Conservation (phyloP, 2,329 filamentous ascomycete genomes). For the Trichoderma hamatum region DNA sequence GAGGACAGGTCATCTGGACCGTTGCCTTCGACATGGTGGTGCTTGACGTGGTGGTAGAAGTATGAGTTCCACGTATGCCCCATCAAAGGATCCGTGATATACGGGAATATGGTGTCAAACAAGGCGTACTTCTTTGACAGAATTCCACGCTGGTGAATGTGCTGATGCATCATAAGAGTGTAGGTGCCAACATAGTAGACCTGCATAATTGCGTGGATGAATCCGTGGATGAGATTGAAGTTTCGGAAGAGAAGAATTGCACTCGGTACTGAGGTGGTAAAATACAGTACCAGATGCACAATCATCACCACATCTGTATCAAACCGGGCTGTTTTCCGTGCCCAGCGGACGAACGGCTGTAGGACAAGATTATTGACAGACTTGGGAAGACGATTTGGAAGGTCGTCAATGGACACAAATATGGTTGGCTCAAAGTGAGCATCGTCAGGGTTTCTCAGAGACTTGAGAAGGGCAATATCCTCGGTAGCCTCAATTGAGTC, state of each 20-base stretch:
- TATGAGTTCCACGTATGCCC: conserved; percentile 86
- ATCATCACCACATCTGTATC: conserved; percentile 77
- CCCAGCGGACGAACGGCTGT: conserved; percentile 61
- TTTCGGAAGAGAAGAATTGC: conserved; percentile 65
- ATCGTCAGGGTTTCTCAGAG: conserved; percentile 47
- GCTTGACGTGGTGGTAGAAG: conserved; percentile 84
- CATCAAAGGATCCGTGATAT: conserved; percentile 74
- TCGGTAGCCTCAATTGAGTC: neutral
- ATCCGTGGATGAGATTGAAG: conserved; percentile 69
- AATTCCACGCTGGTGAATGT: conserved; percentile 77
- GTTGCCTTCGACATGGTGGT: conserved; percentile 82
- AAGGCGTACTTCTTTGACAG: conserved; percentile 56
- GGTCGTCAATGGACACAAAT: conserved; percentile 47
- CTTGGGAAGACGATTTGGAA: conserved; percentile 41
- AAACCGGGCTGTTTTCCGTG: conserved; percentile 60
- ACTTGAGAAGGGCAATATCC: conserved; percentile 43
- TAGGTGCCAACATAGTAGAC: conserved; percentile 72
- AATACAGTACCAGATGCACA: conserved; percentile 74
- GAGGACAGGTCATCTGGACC: conserved; percentile 76
- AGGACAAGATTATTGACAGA: conserved; percentile 55
- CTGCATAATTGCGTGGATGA: conserved; percentile 68
- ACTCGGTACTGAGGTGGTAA: conserved; percentile 69
- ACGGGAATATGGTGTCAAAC: conserved; percentile 70
- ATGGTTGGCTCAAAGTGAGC: conserved; percentile 51
- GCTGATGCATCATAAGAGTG: conserved; percentile 82